Evolutionary conservation across 495 filamentous ascomycete genomes (phyloP), one percentile per base, ranked within the genome.

Genomic region (Penicillium atrosanguineum): DNA sequence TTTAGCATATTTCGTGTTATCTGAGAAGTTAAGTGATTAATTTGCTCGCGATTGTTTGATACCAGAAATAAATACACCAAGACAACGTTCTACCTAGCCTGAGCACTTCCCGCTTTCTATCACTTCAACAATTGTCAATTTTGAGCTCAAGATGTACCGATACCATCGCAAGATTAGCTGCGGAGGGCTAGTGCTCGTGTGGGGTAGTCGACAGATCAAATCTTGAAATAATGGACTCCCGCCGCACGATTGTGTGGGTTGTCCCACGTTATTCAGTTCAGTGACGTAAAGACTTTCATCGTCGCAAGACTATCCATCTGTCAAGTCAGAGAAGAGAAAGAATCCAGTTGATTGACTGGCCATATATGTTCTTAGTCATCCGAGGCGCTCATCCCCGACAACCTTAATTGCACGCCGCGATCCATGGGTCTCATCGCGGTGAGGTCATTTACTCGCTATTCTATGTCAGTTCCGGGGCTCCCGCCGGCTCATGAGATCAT

Each of bases 401-500:
- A 49, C 40, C 46, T 49, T 49, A 57, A 42, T 18, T 7, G 36
- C 52, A 45, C 57, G 15, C 21, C 29, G 14, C 21, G 48, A 59
- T 42, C 57, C 57, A 51, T 59, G 57, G 57, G 28, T 52, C 19
- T 16, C 21, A 9, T n/a, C 20, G 19, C 16, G 6, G 48, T 59
- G 57, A 59, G 48, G 20, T 59, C 57, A 59, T 55, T 40, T 36
- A 44, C 49, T 46, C 52, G 31, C 25, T 31, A 26, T n/a, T 37
- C 18, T 15, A 46, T 39, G 36, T 37, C 44, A 26, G 48, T 41
- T 42, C 52, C 57, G 57, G 45, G 25, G 43, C 20, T 55, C 47
- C 52, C 57, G 57, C 44, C 39, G 18, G 25, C 48, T 54, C 39
- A 52, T 59, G 48, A 54, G 44, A 59, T 59, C 52, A 48, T 55